Base-by-base conservation (phyloP, 1,139 yeast genomes). In the Williopsis jadinii region DNA sequence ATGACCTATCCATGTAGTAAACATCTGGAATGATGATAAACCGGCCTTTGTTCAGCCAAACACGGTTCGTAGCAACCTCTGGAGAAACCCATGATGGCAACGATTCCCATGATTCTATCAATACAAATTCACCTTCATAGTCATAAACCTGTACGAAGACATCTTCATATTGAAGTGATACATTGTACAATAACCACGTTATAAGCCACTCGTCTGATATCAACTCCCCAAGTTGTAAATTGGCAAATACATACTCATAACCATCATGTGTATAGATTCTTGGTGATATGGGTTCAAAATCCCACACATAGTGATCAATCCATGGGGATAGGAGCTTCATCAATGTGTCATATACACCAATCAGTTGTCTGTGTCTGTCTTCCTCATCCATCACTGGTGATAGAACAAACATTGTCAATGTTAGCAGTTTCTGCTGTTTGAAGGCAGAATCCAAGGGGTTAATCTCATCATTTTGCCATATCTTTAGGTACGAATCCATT, bases 61-160 rank as follows among this genome's bases (percentile, higher is more conserved):
- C 60, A 40, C 80, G 56, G 46, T 74, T 70, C 9, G 56, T 51
- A 0, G 73, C 61, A 29, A 58, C 57, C 5, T 55, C 61, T 0
- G 76, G 75, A 10, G 59, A 60, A 9, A 74, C 49, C 71, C 76
- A 71, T 2, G 61, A 63, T 0, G 77, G 77, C 2, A 72, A 42
- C 3, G 51, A 43, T 11, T 72, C 71, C 32, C 71, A 64, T 3
- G 72, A 66, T 43, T 75, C 77, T 10, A 74, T 68, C 39, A 80
- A 55, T 5, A 80, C 42, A 37, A 75, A 71, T 46, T 81, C 87
- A 3, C 77, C 76, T 38, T 74, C 81, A 5, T 37, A 11, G 53
- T 80, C 84, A 48, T 67, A 64, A 1, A 75, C 48, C 41, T 73
- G 76, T 9, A 77, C 62, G 51, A 61, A 74, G 3, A 74, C 47